Base-by-base conservation (phyloP, 2,329 filamentous ascomycete genomes). In the Pyrenochaeta sp. region DNA sequence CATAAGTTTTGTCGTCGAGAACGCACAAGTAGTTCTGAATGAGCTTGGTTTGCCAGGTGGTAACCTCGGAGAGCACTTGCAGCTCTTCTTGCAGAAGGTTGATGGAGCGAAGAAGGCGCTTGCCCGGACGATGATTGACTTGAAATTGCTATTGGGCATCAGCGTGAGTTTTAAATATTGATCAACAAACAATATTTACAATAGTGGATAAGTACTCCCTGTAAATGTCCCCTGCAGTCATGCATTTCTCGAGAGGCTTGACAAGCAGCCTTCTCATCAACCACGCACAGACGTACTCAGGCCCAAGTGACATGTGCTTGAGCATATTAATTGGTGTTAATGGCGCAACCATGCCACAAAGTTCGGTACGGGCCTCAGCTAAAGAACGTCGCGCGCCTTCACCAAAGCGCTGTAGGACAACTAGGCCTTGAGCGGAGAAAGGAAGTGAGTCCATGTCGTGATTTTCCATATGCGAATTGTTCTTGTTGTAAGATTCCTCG, bases 51-150 rank as follows among this genome's bases (percentile, higher is more conserved):
- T 75, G 72, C 66, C 66, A 70, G 0, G 33, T 33, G 40, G 66
- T 74, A 12, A 75, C 56, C 45, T 52, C 40, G 1, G 46, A 15
- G 2, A 75, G 61, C 20, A 67, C 56, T 2, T 54, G 41, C 0
- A 74, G 43, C 32, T 75, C 70, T 50, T 75, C 72, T 54, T 72
- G 68, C 0, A 74, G 56, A 0, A 72, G 56, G n/a, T 73, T 74
- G 45, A 74, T 67, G 7, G 64, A 61, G 27, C 70, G 72, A 1
- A 74, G 56, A 1, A 75, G 63, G 3, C 71, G 64, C 51, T 74
- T 75, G 18, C 65, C 58, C 4, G 71, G 69, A 7, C 65, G 63
- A 36, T 72, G 64, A 20, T 73, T 74, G 32, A 74, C 68, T 68
- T 72, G 64, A 35, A 74, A 74, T 70, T 72, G 69, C 69, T 72